Evolutionary conservation across 1,284 basidiomycete species (phyloP).

Genomic region (Bjerkandera adusta): DNA sequence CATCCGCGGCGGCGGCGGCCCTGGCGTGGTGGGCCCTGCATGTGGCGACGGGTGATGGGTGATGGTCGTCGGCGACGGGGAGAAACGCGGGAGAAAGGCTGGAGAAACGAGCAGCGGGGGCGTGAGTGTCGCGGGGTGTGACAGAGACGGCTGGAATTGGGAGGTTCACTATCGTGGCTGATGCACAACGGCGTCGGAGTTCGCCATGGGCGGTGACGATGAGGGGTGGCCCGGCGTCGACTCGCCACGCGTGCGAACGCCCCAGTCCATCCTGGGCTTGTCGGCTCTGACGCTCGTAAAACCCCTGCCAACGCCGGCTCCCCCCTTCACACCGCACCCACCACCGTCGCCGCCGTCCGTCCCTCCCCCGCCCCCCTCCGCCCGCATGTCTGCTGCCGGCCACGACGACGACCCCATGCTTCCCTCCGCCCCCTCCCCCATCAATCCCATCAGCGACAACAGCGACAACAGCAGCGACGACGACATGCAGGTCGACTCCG

Average conservation of each 20-base stretch:
- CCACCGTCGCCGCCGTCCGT: conserved; percentile 26
- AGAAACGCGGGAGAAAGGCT: conserved; percentile 12
- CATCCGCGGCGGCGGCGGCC: neutral
- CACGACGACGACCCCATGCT: conserved; percentile 40
- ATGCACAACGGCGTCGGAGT: conserved; percentile 26
- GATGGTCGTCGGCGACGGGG: conserved; percentile 8
- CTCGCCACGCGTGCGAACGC: conserved; percentile 33
- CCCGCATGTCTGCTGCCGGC: conserved; percentile 33
- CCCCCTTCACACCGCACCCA: conserved; percentile 24
- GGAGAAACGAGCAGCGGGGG: conserved; percentile 9
- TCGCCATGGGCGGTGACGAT: conserved; percentile 32
- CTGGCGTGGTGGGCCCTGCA: neutral
- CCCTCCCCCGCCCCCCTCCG: conserved; percentile 29
- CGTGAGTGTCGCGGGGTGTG: conserved; percentile 11
- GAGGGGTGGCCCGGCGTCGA: conserved; percentile 21
- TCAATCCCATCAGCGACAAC: conserved; percentile 20
- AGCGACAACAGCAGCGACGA: conserved; percentile 26
- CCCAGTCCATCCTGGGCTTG: conserved; percentile 31
- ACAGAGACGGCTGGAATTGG: conserved; percentile 13
- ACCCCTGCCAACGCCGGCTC: conserved; percentile 46
- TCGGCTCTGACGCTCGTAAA: conserved; percentile 33
- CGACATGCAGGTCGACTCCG: conserved; percentile 46
- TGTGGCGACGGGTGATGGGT: neutral
- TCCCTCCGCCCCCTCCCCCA: conserved; percentile 22
- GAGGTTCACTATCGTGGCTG: conserved; percentile 12